phyloP scores from a whole-genome alignment of 257 asterid genomes.

The Anisodus acutangulus region DNA sequence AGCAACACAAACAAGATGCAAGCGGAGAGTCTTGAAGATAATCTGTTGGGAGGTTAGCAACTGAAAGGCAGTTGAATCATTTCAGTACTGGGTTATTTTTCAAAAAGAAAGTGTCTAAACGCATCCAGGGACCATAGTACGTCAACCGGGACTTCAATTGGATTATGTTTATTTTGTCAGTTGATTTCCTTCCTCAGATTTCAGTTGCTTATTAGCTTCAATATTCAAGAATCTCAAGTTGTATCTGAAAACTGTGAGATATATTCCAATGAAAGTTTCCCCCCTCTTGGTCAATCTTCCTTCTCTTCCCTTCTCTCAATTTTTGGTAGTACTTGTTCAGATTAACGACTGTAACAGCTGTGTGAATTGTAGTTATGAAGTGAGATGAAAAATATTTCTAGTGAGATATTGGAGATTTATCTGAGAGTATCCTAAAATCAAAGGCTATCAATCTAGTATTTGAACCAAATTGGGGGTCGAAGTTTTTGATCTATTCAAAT shows the following conservation, averaged over 20 bases:
- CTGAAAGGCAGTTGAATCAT: neutral
- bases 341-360: neutral
- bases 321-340: neutral
- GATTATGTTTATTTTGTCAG: too few relatives aligned
- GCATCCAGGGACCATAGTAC: too few relatives aligned
- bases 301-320: neutral
- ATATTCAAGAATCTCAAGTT: neutral
- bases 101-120: neutral
- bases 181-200: neutral
- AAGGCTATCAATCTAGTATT: neutral
- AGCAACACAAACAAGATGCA: slow-evolving; percentile 5
- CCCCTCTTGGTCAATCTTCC: neutral
- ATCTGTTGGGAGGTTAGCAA: neutral
- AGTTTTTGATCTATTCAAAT: neutral
- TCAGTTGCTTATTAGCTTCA: neutral
- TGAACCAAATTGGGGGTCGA: neutral
- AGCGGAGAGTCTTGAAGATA: neutral
- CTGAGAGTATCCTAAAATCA: neutral
- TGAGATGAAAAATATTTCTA: neutral
- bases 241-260: neutral
- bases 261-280: neutral
- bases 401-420: neutral
- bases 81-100: neutral
- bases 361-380: neutral
- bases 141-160: too few relatives aligned